Evolutionary conservation across 129 eudicot genomes (phyloP), one percentile per base, ranked within the genome.

Genomic region (Smallanthus sonchifolius): DNA sequence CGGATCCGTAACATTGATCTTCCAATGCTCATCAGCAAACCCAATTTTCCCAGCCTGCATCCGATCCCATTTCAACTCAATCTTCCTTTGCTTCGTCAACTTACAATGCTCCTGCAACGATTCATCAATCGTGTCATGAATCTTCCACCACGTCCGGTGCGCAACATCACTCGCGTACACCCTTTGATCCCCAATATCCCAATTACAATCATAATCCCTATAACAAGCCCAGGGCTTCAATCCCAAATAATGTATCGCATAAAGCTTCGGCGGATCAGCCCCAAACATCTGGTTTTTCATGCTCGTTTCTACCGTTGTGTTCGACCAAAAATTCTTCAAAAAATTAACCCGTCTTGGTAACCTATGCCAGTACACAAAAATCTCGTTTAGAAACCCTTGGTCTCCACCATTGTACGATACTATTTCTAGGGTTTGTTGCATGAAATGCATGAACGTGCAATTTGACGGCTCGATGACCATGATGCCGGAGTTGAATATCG

Each of bases 401-500:
- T 93, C 98, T 0, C 98, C 98, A 0, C 98, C 98, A 30, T 93
- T 93, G 82, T 93, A 93, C 2, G 98, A 93, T 0, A 87, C 54
- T 7, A 93, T 82, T n/a, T 83, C 84, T 10, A 78, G 54, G 0
- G 76, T 65, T 11, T 67, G 84, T 49, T 79, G 70, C 91, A 90
- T 90, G 40, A 93, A 82, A 69, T 77, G 76, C 14, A 6, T 49
- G 82, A 93, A 93, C 1, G 91, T 88, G 70, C 97, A 90, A 9
- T 88, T 90, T 1, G 98, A 93, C 1, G 98, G 98, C 34, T 93
- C 98, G 49, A 90, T 83, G 3, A 90, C 92, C 98, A 93, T 90
- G 10, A 93, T 78, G 0, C 98, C 98, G 4, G 97, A 93, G 62
- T 93, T 93, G 89, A 93, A 93, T 2, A 93, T 93, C 5, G 88